phyloP scores from a whole-genome alignment of 2,329 filamentous ascomycete species.

The Diaporthe sp. region DNA sequence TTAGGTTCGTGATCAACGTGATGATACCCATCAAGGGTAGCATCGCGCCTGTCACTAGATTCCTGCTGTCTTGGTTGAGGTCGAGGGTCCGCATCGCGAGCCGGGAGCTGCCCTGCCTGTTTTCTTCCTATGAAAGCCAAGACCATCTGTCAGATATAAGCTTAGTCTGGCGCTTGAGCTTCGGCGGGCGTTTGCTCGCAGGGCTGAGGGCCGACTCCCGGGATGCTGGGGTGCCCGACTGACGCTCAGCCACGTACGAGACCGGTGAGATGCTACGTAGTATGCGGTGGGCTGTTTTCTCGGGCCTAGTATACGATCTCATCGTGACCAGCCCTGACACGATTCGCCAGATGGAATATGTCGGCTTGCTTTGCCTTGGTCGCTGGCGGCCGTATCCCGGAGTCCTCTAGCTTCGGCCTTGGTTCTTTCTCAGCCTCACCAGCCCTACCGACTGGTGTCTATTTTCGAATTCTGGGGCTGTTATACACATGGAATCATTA shows the following conservation, averaged over 20 bases:
- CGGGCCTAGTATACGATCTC: conserved; percentile 13
- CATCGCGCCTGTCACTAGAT: not conserved
- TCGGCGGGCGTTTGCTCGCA: not conserved
- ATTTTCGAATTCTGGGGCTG: not conserved
- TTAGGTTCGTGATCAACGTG: not conserved
- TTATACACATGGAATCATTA: not conserved
- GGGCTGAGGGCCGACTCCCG: conserved; percentile 25
- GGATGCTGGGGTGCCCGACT: not conserved
- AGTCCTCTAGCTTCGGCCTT: conserved; percentile 9
- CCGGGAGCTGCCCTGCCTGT: not conserved
- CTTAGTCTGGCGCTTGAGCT: conserved; percentile 23
- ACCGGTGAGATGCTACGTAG: conserved; percentile 36
- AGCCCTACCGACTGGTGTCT: not conserved
- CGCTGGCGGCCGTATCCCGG: conserved; percentile 16
- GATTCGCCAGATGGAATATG: conserved; percentile 3
- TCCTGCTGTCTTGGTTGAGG: not conserved
- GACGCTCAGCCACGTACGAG: conserved; percentile 33
- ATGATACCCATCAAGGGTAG: not conserved
- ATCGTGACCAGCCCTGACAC: not conserved
- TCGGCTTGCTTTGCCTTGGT: not conserved
- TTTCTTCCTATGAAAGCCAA: not conserved
- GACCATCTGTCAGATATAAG: conserved; percentile 31
- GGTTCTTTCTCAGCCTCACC: conserved; percentile 31
- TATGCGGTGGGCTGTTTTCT: conserved; percentile 1
- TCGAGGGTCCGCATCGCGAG: not conserved